A percentile compares a stretch with the other conserved stretches of the same genome.
These are phyloP conservation scores for Spirogloea muscicola DNA, from an alignment of 139 green algal species.

Conservation along the genomic window DNA sequence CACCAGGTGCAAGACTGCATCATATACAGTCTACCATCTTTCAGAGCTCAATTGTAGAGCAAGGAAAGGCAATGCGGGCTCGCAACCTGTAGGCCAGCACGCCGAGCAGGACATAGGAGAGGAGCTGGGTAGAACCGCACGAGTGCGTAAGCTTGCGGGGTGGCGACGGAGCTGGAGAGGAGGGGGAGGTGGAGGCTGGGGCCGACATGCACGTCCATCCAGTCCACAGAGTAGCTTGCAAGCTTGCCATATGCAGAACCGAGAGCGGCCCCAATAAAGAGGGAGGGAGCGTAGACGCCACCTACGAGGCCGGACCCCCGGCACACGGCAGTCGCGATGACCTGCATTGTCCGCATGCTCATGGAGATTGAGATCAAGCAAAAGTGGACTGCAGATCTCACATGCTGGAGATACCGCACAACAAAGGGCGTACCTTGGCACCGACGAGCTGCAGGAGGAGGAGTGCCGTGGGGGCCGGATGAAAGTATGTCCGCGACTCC, in stretches of 20 bases:
- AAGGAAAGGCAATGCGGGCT: too few relatives aligned
- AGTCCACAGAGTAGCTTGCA: neutral
- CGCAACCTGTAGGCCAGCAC: too few relatives aligned
- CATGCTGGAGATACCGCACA: too few relatives aligned
- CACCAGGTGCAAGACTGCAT: neutral
- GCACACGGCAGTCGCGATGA: constrained; percentile 79
- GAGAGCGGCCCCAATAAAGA: constrained; percentile 83
- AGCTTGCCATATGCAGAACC: constrained; percentile 36
- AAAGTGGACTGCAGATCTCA: too few relatives aligned
- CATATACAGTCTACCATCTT: too few relatives aligned
- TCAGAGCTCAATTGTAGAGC: neutral
- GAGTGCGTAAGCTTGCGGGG: constrained; percentile 25
- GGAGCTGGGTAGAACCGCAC: too few relatives aligned
- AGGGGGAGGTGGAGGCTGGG: too few relatives aligned
- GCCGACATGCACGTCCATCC: too few relatives aligned
- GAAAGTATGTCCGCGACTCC: constrained; percentile 6
- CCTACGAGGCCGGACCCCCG: constrained; percentile 76
- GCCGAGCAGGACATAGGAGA: too few relatives aligned
- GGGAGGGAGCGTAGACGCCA: constrained; percentile 87
- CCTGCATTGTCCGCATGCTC: constrained; percentile 1
- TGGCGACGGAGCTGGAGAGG: too few relatives aligned
- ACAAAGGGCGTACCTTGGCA: too few relatives aligned
- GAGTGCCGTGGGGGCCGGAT: neutral
- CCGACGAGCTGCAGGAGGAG: constrained; percentile 71
- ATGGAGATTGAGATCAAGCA: neutral